These are phyloP conservation scores for Chlamydomonas incerta DNA, from an alignment of 139 green algal genomes.

Conservation along the genomic window DNA sequence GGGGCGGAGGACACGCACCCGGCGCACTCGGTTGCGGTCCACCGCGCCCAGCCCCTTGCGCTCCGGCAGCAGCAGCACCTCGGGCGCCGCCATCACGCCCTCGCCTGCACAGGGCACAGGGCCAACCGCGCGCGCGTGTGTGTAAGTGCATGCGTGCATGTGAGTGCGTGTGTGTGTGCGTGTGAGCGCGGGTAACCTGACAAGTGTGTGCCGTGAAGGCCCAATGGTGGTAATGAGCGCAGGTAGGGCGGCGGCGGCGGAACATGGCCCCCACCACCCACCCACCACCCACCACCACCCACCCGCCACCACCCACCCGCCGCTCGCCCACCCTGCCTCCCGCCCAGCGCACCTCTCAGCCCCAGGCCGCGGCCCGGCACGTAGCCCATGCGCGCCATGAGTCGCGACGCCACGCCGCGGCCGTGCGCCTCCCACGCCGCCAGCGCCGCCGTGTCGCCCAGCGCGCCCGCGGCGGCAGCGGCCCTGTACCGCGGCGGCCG, in stretches of 20 bases:
- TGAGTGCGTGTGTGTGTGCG: too few relatives aligned
- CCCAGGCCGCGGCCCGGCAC: constrained; percentile 51
- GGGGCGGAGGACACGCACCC: constrained; percentile 10
- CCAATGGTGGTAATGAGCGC: too few relatives aligned
- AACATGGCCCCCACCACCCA: too few relatives aligned
- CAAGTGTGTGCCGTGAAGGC: too few relatives aligned
- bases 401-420: constrained; percentile 62
- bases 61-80: constrained; percentile 50
- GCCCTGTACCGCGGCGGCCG: too few relatives aligned
- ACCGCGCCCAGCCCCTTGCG: constrained; percentile 38
- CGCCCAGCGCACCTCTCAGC: constrained; percentile 22
- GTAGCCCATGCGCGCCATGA: constrained; percentile 68
- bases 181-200: too few relatives aligned
- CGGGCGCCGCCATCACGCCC: constrained; percentile 38
- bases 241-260: too few relatives aligned
- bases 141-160: too few relatives aligned
- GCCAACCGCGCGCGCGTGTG: too few relatives aligned
- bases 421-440: constrained; percentile 60
- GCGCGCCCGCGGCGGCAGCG: constrained; percentile 44
- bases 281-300: too few relatives aligned
- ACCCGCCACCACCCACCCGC: too few relatives aligned
- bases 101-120: neutral
- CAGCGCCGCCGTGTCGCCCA: constrained; percentile 58
- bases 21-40: neutral
- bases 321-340: too few relatives aligned